Evolutionary conservation across 2,329 filamentous ascomycete genomes (phyloP), one percentile per base, ranked within the genome.

Genomic region (Hansfordia pulvinata): DNA sequence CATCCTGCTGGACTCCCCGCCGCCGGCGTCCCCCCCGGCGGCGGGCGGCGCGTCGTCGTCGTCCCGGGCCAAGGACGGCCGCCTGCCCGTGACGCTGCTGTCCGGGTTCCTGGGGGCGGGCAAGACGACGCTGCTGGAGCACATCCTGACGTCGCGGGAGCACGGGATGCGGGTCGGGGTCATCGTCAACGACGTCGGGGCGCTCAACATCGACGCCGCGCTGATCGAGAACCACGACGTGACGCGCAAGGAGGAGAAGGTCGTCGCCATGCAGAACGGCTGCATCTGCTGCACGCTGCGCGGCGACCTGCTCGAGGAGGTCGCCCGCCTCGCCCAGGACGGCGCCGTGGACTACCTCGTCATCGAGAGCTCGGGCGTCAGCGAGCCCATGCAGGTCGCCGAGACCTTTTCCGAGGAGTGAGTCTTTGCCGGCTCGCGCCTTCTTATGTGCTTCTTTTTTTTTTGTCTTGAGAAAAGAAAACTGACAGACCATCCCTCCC

Each of bases 241-340:
- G 19, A 66, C 64, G 16, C 40, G 44, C 3, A 62, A 67, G 35
- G 54, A 74, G 20, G 71, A 78, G 35, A 75, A 77, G 35, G 58
- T 80, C 17, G 69, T 80, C 10, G 66, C 73, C 8, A 60, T 81
- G 29, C 73, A 80, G 40, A 81, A 80, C 34, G 75, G 77, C 8
- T 83, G 78, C 36, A 84, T 84, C 39, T 84, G 77, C 55, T 84
- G 78, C 39, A 83, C 76, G 0, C 57, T 83, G 0, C 69, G 78
- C 4, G 76, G 76, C 1, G 77, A 83, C 30, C 50, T 83, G 2
- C 60, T 84, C 1, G 69, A 77, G 32, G 77, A 83, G 43, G 62
- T 83, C 0, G 75, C 76, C 1, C 62, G 62, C 1, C 56, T 83
- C 2, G 63, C 75, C 0, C 65, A 74, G 40, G 58, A 70, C 1